These are phyloP conservation scores for Volvox carteri DNA, from an alignment of 163 green algal species.

Conservation along the genomic window DNA sequence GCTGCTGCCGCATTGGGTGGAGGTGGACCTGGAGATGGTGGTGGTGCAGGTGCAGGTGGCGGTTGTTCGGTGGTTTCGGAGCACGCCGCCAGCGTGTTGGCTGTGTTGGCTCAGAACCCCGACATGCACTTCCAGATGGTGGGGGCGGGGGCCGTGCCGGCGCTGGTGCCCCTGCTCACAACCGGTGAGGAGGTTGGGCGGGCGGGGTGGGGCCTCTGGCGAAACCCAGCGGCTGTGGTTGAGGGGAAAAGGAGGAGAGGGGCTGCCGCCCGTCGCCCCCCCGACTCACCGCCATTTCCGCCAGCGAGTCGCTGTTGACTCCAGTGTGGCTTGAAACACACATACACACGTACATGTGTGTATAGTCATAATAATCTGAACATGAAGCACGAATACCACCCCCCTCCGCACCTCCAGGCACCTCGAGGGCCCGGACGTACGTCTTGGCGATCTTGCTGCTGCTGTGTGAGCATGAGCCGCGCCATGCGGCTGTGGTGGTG, in stretches of 20 bases:
- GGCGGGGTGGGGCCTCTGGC: too few species aligned
- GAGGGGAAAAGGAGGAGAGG: neutral
- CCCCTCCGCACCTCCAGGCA: constrained; percentile 28
- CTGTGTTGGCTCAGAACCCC: constrained; percentile 68
- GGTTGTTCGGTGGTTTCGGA: constrained; percentile 53
- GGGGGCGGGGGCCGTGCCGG: constrained; percentile 57
- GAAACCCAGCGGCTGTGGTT: too few species aligned
- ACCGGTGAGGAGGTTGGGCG: neutral
- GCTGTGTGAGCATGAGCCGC: constrained; percentile 61
- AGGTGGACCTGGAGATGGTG: too few species aligned
- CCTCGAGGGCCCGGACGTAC: constrained; percentile 58
- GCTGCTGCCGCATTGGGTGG: too few species aligned
- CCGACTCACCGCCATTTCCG: too few species aligned
- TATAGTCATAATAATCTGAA: too few species aligned
- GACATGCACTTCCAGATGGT: constrained; percentile 71
- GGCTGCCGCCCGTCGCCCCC: too few species aligned
- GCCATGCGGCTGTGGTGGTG: constrained; percentile 65
- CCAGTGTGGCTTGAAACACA: too few species aligned
- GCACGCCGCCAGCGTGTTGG: constrained; percentile 59
- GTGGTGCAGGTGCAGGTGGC: too few species aligned
- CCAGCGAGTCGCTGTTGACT: too few species aligned
- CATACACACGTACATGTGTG: too few species aligned
- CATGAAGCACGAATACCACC: too few species aligned
- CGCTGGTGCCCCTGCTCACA: constrained; percentile 63
- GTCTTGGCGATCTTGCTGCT: constrained; percentile 64